phyloP scores from a whole-genome alignment of 129 eudicot species.

The Lactuca sativa region DNA sequence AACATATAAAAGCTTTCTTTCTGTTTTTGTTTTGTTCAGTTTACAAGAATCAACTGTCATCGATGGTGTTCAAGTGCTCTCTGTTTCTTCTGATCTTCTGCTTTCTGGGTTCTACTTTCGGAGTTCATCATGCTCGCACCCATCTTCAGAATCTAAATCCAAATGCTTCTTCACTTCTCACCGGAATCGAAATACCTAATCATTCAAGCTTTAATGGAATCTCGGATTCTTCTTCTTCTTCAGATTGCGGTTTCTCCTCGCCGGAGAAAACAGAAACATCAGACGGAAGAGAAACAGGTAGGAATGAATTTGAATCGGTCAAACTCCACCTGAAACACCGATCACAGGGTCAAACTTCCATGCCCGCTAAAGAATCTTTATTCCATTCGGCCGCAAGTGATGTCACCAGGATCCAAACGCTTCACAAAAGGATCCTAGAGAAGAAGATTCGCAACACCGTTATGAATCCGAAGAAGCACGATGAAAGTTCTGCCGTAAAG shows the following conservation, averaged over 20 bases:
- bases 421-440: constrained; percentile 55
- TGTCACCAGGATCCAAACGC: constrained; percentile 59
- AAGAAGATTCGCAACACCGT: constrained; percentile 61
- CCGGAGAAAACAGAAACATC: constrained; percentile 13
- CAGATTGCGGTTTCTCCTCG: constrained; percentile 49
- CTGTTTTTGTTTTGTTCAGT: not conserved
- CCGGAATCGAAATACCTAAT: constrained; percentile 58
- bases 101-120: not conserved
- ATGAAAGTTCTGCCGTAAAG: not conserved
- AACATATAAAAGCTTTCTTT: constrained; percentile 15
- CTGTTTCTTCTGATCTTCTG: constrained; percentile 28
- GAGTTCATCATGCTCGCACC: constrained; percentile 23
- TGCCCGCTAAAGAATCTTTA: constrained; percentile 45
- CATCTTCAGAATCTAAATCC: constrained; percentile 26
- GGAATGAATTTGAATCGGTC: constrained; percentile 27
- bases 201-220: constrained; percentile 46
- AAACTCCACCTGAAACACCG: constrained; percentile 61
- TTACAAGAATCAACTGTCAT: not conserved
- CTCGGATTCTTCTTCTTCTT: constrained; percentile 35
- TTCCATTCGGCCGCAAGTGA: constrained; percentile 56
- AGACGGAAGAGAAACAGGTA: constrained; percentile 1
- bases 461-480: constrained; percentile 28
- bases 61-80: constrained; percentile 43
- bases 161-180: constrained; percentile 40
- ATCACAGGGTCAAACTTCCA: constrained; percentile 21